Evolutionary conservation across 2,329 filamentous ascomycete genomes (phyloP), one percentile per base, ranked within the genome.

Genomic region (Aureobasidium melanogenum): DNA sequence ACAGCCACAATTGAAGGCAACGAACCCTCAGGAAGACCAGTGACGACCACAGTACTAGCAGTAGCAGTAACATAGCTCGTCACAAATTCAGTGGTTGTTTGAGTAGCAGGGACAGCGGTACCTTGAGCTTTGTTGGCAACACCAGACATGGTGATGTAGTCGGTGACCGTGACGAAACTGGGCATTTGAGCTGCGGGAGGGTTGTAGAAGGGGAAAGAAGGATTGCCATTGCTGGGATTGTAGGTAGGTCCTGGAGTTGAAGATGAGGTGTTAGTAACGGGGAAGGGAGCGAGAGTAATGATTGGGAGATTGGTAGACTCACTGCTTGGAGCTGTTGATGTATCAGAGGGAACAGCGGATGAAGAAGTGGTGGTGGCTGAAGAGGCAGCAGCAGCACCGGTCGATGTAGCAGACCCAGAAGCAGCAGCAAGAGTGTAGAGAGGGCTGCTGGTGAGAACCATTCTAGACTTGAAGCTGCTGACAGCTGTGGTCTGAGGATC

Each of bases 401-500:
- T 41, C n/a, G 54, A 43, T 7, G 46, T 15, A 26, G 17, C 19
- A 32, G 46, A 14, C 9, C 6, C 24, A 19, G 34, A 22, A 38
- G 22, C 41, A 52, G 39, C 59, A 30, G 51, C 52, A 47, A 64
- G 62, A 26, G 68, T 64, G 61, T 67, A 50, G 2, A 64, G 56
- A 4, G 71, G 69, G 1, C 64, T 63, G 2, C 71, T 69, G 36
- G 70, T 72, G 55, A 72, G 60, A 8, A 77, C 77, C 7, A 72
- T 76, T 54, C 77, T 74, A 3, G 70, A 71, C 14, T 70, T 68
- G 64, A 70, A 80, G 68, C 72, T 69, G 8, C 64, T 57, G 15
- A 76, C 73, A 17, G 77, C 77, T 8, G 65, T 66, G 17, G 71
- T 67, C 66, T 74, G 74, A 12, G 74, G 74, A 63, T 79, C 76